phyloP scores from a whole-genome alignment of 164 flowering plant genomes.

The Piper longum region DNA sequence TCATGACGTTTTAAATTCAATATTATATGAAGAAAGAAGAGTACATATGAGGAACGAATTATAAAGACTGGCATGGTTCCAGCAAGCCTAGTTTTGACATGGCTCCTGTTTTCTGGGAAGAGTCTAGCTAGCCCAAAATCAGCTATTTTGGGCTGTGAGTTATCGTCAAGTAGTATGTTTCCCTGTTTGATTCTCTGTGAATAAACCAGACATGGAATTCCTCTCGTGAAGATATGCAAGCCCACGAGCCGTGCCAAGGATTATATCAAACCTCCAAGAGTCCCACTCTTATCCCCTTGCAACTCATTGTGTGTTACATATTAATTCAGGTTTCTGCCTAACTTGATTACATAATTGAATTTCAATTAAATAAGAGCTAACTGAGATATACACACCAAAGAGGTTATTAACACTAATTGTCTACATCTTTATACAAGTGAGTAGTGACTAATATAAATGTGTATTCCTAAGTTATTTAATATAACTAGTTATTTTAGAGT shows the following conservation, averaged over 20 bases:
- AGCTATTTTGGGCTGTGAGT: constrained; percentile 43
- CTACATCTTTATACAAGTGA: too few relatives aligned
- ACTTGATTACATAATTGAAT: too few relatives aligned
- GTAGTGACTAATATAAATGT: too few relatives aligned
- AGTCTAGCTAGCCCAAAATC: constrained; percentile 55
- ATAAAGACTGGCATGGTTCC: constrained; percentile 34
- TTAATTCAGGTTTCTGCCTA: too few relatives aligned
- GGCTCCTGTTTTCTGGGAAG: constrained; percentile 41
- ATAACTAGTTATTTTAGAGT: too few relatives aligned
- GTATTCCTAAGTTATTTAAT: too few relatives aligned
- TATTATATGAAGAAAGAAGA: neutral
- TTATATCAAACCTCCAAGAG: neutral
- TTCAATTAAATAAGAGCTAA: too few relatives aligned
- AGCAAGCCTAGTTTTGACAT: constrained; percentile 47
- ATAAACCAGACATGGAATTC: constrained; percentile 43
- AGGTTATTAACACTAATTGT: too few relatives aligned
- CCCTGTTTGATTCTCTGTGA: constrained; percentile 53
- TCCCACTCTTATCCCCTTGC: constrained; percentile 5
- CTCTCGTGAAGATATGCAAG: constrained; percentile 53
- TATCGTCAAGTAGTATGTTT: constrained; percentile 42
- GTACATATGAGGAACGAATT: neutral
- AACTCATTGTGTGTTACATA: neutral
- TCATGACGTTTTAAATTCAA: neutral
- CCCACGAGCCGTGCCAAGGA: constrained; percentile 39
- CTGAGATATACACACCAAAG: constrained; percentile 12